A percentile compares a stretch with the other conserved stretches of the same genome.
These are phyloP conservation scores for Nakazawaea pomicola DNA, from an alignment of 805 yeast genomes.

Conservation along the genomic window DNA sequence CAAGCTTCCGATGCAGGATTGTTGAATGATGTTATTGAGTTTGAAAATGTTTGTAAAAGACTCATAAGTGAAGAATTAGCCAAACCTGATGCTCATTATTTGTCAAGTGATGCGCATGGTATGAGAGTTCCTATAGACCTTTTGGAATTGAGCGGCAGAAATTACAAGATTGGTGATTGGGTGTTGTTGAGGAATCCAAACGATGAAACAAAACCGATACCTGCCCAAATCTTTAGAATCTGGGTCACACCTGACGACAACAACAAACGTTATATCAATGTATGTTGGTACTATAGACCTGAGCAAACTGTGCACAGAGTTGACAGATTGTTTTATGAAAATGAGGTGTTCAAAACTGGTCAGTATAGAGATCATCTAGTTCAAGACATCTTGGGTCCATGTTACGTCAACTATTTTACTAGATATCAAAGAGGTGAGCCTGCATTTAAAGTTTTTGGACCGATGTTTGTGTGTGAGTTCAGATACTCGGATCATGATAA, in stretches of 20 bases:
- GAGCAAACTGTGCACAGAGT: slow-evolving; percentile 95
- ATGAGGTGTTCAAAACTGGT: slow-evolving; percentile 95
- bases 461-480: slow-evolving; percentile 89
- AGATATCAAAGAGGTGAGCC: slow-evolving; percentile 95
- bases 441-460: slow-evolving; percentile 70
- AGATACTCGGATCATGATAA: slow-evolving; percentile 90
- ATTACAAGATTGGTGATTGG: slow-evolving; percentile 92
- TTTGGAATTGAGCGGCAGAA: slow-evolving; percentile 63
- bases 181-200: slow-evolving; percentile 81
- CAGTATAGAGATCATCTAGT: slow-evolving; percentile 93
- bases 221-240: slow-evolving; percentile 88
- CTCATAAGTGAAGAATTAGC: slow-evolving; percentile 64
- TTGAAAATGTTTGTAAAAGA: slow-evolving; percentile 57
- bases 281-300: slow-evolving; percentile 97
- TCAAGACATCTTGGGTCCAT: slow-evolving; percentile 85
- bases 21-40: slow-evolving; percentile 52
- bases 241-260: slow-evolving; percentile 83
- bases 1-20: slow-evolving; percentile 44
- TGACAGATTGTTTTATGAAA: slow-evolving; percentile 84
- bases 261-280: slow-evolving; percentile 78
- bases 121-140: slow-evolving; percentile 77
- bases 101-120: slow-evolving; percentile 43
- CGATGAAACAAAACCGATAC: slow-evolving; percentile 84
- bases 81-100: slow-evolving; percentile 77
- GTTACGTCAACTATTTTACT: slow-evolving; percentile 92